Percentiles rank a stretch among this genome's conserved stretches.
Evolutionary conservation across 306 rosid species (phyloP).

Genomic region (Psophocarpus tetragonolobus): DNA sequence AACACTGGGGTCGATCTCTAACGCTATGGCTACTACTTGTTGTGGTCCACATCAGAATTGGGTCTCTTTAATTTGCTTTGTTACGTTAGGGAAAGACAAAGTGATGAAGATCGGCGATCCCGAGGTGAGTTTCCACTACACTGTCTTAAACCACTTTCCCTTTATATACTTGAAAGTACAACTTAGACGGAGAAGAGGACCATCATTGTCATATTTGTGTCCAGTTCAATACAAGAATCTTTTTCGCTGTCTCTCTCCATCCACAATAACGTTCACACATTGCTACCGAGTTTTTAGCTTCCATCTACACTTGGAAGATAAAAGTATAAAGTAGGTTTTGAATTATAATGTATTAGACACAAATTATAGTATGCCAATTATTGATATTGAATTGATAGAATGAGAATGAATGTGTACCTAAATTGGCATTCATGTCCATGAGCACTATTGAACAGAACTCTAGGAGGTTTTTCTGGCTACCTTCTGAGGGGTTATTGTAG

Average conservation of each 20-base stretch:
- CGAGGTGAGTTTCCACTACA: constrained; percentile 40
- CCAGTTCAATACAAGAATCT: background rate
- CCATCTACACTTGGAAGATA: background rate
- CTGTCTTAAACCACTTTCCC: constrained; percentile 12
- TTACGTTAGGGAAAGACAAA: constrained; percentile 32
- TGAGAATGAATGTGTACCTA: too few relatives aligned
- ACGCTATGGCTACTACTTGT: background rate
- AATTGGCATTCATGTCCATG: too few relatives aligned
- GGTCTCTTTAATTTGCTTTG: constrained; percentile 33
- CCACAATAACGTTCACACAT: constrained; percentile 19
- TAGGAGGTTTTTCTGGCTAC: too few relatives aligned
- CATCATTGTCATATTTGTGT: constrained; percentile 13
- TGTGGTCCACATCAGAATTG: constrained; percentile 34
- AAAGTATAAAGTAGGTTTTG: too few relatives aligned
- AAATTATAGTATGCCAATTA: too few relatives aligned
- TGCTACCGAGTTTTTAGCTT: background rate
- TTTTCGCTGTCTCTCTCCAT: constrained; percentile 9
- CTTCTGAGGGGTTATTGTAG: too few relatives aligned
- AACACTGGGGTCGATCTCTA: background rate
- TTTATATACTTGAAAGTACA: constrained; percentile 31
- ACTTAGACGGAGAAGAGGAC: background rate
- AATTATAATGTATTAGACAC: too few relatives aligned
- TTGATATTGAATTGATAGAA: too few relatives aligned
- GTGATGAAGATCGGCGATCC: constrained; percentile 47
- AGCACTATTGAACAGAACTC: too few relatives aligned